phyloP scores from a whole-genome alignment of 305 asterid species.

The Rubia peregrina region DNA sequence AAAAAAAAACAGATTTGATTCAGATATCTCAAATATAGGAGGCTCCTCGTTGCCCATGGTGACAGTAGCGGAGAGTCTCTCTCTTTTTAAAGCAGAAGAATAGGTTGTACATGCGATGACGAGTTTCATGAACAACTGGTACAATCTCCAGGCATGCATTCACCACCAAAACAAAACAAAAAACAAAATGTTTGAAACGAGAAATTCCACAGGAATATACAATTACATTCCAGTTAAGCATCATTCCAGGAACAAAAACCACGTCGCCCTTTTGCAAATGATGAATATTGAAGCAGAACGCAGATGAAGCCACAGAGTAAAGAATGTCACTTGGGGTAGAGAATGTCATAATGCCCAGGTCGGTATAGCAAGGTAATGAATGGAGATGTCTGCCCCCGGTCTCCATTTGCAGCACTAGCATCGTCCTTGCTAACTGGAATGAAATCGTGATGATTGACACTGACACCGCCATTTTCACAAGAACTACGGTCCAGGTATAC shows the following conservation, averaged over 20 bases:
- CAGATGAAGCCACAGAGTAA: neutral
- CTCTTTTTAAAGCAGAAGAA: no score
- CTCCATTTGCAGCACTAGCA: constrained; percentile 16
- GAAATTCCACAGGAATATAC: no score
- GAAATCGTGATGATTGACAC: constrained; percentile 89
- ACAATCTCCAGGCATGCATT: no score
- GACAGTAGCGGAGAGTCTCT: no score
- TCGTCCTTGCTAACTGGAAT: constrained; percentile 32
- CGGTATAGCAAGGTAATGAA: constrained; percentile 76
- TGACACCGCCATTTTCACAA: constrained; percentile 64
- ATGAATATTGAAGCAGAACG: neutral
- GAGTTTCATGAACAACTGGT: no score
- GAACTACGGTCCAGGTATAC: constrained; percentile 90
- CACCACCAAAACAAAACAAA: no score
- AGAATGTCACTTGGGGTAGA: constrained; percentile 51
- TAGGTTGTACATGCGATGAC: no score
- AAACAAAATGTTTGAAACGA: no score
- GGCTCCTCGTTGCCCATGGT: no score
- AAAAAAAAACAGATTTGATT: no score
- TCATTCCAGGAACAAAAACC: constrained; percentile 5
- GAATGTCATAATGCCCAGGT: constrained; percentile 91
- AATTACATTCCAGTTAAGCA: no score
- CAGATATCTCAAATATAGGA: no score
- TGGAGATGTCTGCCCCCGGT: constrained; percentile 34
- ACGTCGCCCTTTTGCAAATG: neutral